Conservation (phyloP, 495 filamentous ascomycete genomes). For the Penicillium antarcticum region DNA sequence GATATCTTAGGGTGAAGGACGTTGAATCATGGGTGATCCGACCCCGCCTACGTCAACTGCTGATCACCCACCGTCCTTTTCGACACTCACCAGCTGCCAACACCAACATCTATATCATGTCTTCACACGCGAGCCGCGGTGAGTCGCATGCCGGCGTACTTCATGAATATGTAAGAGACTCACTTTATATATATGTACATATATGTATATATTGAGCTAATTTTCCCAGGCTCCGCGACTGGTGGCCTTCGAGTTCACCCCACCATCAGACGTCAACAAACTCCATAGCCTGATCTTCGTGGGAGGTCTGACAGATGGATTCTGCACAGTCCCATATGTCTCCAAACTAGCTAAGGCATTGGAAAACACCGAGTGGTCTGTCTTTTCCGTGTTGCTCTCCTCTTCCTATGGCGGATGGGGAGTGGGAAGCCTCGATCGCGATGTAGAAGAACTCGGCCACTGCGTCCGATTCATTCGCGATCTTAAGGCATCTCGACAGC, state of each 20-base stretch:
- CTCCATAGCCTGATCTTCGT: slow-evolving; percentile 77
- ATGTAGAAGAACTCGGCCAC: slow-evolving; percentile 68
- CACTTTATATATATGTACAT: too few relatives aligned
- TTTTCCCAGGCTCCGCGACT: slow-evolving; percentile 47
- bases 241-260: slow-evolving; percentile 56
- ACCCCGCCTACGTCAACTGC: slow-evolving; percentile 7
- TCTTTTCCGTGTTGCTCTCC: slow-evolving; percentile 60
- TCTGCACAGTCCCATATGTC: slow-evolving; percentile 65
- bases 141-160: slow-evolving; percentile 31
- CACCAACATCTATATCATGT: slow-evolving; percentile 7
- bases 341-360: slow-evolving; percentile 51
- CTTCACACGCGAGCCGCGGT: slow-evolving; percentile 5
- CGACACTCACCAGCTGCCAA: not conserved
- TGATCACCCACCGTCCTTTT: slow-evolving; percentile 2
- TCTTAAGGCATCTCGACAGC: slow-evolving; percentile 23
- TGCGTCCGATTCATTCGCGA: slow-evolving; percentile 68
- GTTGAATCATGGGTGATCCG: too few relatives aligned
- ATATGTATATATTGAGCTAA: slow-evolving; percentile 3
- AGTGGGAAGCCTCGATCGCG: slow-evolving; percentile 59
- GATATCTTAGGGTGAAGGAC: too few relatives aligned
- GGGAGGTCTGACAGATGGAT: slow-evolving; percentile 78
- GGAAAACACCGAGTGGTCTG: slow-evolving; percentile 54
- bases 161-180: slow-evolving; percentile 41
- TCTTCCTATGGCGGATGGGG: slow-evolving; percentile 75
- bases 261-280: slow-evolving; percentile 27